Base-by-base conservation (phyloP, 495 filamentous ascomycete genomes). In the Tuber indicum region DNA sequence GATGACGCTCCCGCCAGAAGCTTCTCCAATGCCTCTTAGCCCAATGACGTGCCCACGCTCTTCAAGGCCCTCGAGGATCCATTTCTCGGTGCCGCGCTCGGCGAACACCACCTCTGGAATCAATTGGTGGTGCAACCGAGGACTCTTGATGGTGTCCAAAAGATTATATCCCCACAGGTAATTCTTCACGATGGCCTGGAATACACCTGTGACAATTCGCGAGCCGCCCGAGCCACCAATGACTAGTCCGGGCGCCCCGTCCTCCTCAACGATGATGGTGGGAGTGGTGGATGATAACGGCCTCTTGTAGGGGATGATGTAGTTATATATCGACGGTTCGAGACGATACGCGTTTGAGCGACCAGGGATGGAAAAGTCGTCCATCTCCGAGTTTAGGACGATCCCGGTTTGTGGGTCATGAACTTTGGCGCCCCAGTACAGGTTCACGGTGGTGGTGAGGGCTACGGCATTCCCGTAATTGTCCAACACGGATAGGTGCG, bases 341-440 rank as follows among this genome's bases (percentile, higher is more conserved):
- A 83, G 77, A 32, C 77, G 9, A 70, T 81, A 83, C n/a, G 82
- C 79, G 45, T 83, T 83, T 6, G 52, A 39, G 41, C 77, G 75
- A 9, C 79, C 76, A 6, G 82, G 82, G 46, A 83, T 83, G 4
- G 79, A 82, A 70, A 83, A 83, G 66, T 83, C 82, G 41, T 83
- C 82, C 82, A 83, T 83, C 46, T 83, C 70, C 21, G 73, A 75
- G 32, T 83, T 83, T 6, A 83, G 74, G 5, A 83, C 74, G n/a
- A 83, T 75, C 17, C 82, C 82, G 23, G 82, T 83, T 36, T 52
- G 42, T 23, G 79, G 74, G 72, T 83, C 82, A 39, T 83, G 82
- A 12, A 83, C n/a, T 36, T 76, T 78, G 12, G 82, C 77, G 45
- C 82, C 82, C 82, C 82, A 83, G 75, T 83, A 83, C 8, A 83